These are phyloP conservation scores for Suillus tomentosus DNA, from an alignment of 768 basidiomycete genomes.

Conservation along the genomic window DNA sequence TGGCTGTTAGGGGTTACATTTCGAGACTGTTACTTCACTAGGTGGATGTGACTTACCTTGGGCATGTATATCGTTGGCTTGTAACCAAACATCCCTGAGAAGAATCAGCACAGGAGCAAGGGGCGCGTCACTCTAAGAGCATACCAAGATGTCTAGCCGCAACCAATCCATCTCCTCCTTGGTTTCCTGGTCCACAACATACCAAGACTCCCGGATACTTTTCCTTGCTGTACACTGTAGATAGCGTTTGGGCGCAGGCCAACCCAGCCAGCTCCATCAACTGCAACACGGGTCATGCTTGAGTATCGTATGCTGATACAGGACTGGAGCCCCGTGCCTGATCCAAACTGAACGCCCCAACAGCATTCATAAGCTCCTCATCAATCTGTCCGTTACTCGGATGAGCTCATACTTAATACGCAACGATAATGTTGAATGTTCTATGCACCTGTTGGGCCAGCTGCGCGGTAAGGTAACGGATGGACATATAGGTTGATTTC, in stretches of 20 bases:
- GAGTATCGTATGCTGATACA: not conserved
- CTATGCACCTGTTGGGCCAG: slow-evolving; percentile 71
- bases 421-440: not conserved
- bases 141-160: slow-evolving; percentile 91
- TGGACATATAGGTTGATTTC: slow-evolving; percentile 40
- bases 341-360: slow-evolving; percentile 94
- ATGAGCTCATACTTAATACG: not conserved
- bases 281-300: slow-evolving; percentile 39
- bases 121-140: slow-evolving; percentile 20
- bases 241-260: slow-evolving; percentile 87
- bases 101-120: not conserved
- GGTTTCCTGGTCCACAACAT: slow-evolving; percentile 96
- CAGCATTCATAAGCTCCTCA: slow-evolving; percentile 85
- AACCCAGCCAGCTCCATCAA: slow-evolving; percentile 97
- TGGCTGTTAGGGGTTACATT: slow-evolving; percentile 48
- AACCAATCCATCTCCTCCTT: slow-evolving; percentile 95
- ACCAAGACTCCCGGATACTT: slow-evolving; percentile 82
- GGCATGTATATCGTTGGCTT: slow-evolving; percentile 90
- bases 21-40: not conserved
- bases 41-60: slow-evolving; percentile 53
- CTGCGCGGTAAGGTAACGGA: slow-evolving; percentile 69
- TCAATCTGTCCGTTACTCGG: slow-evolving; percentile 66
- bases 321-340: slow-evolving; percentile 52
- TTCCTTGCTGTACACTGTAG: slow-evolving; percentile 71
- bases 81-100: slow-evolving; percentile 88